Percentiles rank a stretch among this genome's conserved stretches.
Evolutionary conservation across 805 yeast species (phyloP).

Genomic region (Teunomyces lycoperdinae): DNA sequence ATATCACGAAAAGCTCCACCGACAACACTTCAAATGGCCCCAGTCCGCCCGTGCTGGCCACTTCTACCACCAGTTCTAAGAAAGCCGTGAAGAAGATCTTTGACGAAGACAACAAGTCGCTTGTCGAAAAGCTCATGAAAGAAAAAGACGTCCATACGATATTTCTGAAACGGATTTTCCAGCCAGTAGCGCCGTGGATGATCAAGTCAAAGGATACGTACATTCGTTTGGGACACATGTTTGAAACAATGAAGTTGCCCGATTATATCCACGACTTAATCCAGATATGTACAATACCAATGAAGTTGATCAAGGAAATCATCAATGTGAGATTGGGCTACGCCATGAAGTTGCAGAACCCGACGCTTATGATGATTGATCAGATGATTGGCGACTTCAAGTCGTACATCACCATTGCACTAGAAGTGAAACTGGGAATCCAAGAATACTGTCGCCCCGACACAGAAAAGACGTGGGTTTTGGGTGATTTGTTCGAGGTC

Average conservation of each 20-base stretch:
- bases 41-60: slow-evolving; percentile 12
- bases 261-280: slow-evolving; percentile 65
- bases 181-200: slow-evolving; percentile 76
- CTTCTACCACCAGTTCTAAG: slow-evolving; percentile 9
- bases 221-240: slow-evolving; percentile 56
- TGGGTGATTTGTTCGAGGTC: slow-evolving; percentile 60
- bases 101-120: slow-evolving; percentile 59
- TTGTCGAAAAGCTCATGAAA: slow-evolving; percentile 81
- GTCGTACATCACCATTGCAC: slow-evolving; percentile 69
- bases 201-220: slow-evolving; percentile 75
- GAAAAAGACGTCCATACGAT: slow-evolving; percentile 73
- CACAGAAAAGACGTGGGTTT: slow-evolving; percentile 63
- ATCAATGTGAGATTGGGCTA: slow-evolving; percentile 70
- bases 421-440: slow-evolving; percentile 68
- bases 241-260: slow-evolving; percentile 70
- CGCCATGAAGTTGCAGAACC: slow-evolving; percentile 75
- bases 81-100: slow-evolving; percentile 33
- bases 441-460: slow-evolving; percentile 56
- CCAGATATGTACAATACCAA: slow-evolving; percentile 70
- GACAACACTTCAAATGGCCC: slow-evolving; percentile 15
- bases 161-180: slow-evolving; percentile 66
- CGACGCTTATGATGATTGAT: slow-evolving; percentile 94
- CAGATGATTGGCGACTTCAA: slow-evolving; percentile 87
- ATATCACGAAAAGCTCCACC: slow-evolving; percentile 46
- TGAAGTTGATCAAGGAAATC: slow-evolving; percentile 74